phyloP scores from a whole-genome alignment of 208 protist species.

The Crithidia expoeki region DNA sequence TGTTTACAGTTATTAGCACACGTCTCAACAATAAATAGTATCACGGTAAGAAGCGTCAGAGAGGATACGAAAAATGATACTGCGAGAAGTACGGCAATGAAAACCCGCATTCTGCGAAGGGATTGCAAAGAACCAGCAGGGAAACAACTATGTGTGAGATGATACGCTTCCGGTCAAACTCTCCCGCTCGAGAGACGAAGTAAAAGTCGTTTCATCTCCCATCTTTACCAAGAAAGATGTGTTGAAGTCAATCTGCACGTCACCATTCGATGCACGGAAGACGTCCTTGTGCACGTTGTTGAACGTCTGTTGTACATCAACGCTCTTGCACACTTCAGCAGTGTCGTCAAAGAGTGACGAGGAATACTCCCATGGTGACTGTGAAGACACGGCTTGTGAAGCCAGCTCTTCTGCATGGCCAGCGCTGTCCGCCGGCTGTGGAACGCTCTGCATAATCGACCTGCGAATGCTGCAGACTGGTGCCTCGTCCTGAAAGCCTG shows the following conservation, averaged over 20 bases:
- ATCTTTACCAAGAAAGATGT: slow-evolving; percentile 85
- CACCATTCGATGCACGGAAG: slow-evolving; percentile 23
- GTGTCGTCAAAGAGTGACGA: slow-evolving; percentile 34
- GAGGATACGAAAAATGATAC: neutral
- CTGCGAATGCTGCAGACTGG: slow-evolving; percentile 19
- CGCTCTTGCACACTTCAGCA: neutral
- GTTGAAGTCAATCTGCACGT: slow-evolving; percentile 42
- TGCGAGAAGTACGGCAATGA: neutral
- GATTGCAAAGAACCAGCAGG: neutral
- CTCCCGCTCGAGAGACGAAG: slow-evolving; percentile 55
- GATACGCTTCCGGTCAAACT: slow-evolving; percentile 36
- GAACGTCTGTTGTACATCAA: slow-evolving; percentile 21
- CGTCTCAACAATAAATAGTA: too few species aligned
- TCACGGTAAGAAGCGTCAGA: too few species aligned
- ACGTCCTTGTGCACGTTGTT: slow-evolving; percentile 32
- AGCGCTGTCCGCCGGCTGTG: neutral
- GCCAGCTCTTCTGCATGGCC: neutral
- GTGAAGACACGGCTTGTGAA: neutral
- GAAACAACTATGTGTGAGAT: neutral
- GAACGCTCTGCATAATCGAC: slow-evolving; percentile 18
- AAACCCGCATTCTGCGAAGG: neutral
- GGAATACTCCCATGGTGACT: slow-evolving; percentile 19
- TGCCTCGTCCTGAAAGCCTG: slow-evolving; percentile 15
- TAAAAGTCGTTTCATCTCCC: slow-evolving; percentile 77
- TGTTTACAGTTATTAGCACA: too few species aligned